These are phyloP conservation scores for Acrocalymma vagum DNA, from an alignment of 2,329 filamentous ascomycete species.

Conservation along the genomic window DNA sequence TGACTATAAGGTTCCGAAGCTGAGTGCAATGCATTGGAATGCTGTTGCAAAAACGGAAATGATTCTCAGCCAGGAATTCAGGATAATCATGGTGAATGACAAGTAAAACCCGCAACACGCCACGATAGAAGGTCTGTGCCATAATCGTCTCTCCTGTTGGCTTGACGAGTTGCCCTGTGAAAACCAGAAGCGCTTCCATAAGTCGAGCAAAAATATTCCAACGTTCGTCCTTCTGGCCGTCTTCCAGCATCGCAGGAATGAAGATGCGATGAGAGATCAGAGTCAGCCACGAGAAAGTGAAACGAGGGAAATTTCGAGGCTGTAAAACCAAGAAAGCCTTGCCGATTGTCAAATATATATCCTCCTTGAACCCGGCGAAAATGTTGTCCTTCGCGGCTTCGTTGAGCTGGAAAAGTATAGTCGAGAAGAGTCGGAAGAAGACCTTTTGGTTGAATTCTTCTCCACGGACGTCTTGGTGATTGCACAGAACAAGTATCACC, in stretches of 20 bases:
- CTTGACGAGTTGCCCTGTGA: conserved; percentile 82
- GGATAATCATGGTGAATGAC: conserved; percentile 94
- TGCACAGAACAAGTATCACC: conserved; percentile 81
- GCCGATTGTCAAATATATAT: conserved; percentile 77
- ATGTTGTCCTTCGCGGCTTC: conserved; percentile 59
- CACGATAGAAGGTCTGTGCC: conserved; percentile 85
- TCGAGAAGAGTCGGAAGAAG: conserved; percentile 89
- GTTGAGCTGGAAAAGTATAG: conserved; percentile 80
- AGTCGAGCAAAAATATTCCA: conserved; percentile 80
- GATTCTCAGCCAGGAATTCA: conserved; percentile 89
- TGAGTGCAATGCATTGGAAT: conserved; percentile 87
- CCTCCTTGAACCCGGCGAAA: conserved; percentile 64
- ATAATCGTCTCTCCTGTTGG: conserved; percentile 72
- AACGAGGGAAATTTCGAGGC: conserved; percentile 80
- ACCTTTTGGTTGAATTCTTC: conserved; percentile 87
- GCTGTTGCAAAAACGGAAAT: conserved; percentile 80
- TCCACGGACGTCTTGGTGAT: conserved; percentile 81
- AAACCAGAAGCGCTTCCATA: conserved; percentile 74
- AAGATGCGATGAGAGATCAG: conserved; percentile 87
- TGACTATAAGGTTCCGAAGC: conserved; percentile 86
- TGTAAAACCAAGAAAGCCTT: conserved; percentile 76
- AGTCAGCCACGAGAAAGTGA: conserved; percentile 84
- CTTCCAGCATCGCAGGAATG: conserved; percentile 76
- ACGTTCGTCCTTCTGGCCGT: conserved; percentile 67
- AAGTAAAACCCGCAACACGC: conserved; percentile 81